phyloP scores from a whole-genome alignment of 495 filamentous ascomycete genomes.

The Neurospora africana region DNA sequence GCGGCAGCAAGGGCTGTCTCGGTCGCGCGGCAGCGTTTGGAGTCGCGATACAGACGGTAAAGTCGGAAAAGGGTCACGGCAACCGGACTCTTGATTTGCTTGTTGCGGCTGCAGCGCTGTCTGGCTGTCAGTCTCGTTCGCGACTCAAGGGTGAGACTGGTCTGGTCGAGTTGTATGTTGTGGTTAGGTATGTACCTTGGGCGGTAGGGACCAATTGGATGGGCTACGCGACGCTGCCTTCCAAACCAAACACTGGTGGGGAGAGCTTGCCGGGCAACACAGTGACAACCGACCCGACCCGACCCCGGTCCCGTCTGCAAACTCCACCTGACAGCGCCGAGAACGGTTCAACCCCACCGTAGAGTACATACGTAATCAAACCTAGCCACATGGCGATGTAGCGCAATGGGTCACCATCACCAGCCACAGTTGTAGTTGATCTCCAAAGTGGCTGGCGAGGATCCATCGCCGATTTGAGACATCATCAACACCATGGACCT shows the following conservation, averaged over 20 bases:
- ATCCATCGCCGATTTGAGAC: neutral
- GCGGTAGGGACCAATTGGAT: conserved; percentile 10
- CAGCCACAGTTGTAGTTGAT: neutral
- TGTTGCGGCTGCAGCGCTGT: neutral
- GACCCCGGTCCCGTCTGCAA: neutral
- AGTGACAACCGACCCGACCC: neutral
- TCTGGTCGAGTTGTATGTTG: conserved; percentile 13
- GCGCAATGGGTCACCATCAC: neutral
- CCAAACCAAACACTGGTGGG: neutral
- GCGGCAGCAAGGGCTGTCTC: neutral
- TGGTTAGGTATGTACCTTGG: no score
- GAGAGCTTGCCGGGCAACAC: conserved; percentile 21
- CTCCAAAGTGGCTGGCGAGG: neutral
- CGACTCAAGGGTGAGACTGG: neutral
- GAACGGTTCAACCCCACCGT: neutral
- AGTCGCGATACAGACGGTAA: neutral
- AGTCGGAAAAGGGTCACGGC: neutral
- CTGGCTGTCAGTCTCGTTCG: neutral
- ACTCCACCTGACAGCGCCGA: neutral
- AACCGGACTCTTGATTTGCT: neutral
- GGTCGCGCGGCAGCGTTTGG: neutral
- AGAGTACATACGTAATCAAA: no score
- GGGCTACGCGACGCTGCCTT: conserved; percentile 14
- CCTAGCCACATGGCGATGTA: neutral
- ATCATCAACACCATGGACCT: neutral